These are phyloP conservation scores for Epichloe glyceriae DNA, from an alignment of 2,329 filamentous ascomycete genomes.

Conservation along the genomic window DNA sequence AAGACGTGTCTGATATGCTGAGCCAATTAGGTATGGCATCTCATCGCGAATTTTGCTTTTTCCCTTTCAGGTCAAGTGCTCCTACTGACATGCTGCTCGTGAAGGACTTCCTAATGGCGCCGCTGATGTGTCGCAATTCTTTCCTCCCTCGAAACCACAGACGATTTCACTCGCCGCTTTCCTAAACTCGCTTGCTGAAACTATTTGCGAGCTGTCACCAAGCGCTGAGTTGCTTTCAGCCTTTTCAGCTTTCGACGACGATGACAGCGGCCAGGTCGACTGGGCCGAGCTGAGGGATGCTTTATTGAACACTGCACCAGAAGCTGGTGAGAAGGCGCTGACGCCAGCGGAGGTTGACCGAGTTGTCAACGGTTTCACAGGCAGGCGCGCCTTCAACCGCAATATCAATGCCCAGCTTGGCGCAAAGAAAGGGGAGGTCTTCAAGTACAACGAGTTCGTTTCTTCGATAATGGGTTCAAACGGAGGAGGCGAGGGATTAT, in stretches of 20 bases:
- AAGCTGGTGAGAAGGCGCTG: conserved; percentile 52
- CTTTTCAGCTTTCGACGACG: conserved; percentile 89
- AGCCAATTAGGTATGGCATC: conserved; percentile 55
- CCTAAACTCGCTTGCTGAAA: conserved; percentile 65
- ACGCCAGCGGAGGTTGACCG: conserved; percentile 68
- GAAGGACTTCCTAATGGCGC: conserved; percentile 60
- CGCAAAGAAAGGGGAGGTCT: conserved; percentile 68
- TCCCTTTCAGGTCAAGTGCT: not conserved
- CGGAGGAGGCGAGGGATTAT: conserved; percentile 17
- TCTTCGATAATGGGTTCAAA: conserved; percentile 48
- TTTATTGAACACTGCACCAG: conserved; percentile 67
- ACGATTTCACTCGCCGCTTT: conserved; percentile 77
- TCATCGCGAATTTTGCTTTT: no score
- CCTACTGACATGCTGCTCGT: not conserved
- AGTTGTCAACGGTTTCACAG: conserved; percentile 77
- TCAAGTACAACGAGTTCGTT: conserved; percentile 89
- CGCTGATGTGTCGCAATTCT: conserved; percentile 66
- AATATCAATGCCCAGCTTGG: conserved; percentile 37
- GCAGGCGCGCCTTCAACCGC: conserved; percentile 69
- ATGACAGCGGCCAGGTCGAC: conserved; percentile 88
- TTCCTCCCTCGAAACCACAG: conserved; percentile 57
- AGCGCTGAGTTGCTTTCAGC: conserved; percentile 73
- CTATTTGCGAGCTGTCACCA: conserved; percentile 62
- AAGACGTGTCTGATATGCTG: conserved; percentile 80
- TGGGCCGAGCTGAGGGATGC: conserved; percentile 71